Base-by-base conservation (phyloP, 352 stramenopile species). In the Aphanomyces stellatus region DNA sequence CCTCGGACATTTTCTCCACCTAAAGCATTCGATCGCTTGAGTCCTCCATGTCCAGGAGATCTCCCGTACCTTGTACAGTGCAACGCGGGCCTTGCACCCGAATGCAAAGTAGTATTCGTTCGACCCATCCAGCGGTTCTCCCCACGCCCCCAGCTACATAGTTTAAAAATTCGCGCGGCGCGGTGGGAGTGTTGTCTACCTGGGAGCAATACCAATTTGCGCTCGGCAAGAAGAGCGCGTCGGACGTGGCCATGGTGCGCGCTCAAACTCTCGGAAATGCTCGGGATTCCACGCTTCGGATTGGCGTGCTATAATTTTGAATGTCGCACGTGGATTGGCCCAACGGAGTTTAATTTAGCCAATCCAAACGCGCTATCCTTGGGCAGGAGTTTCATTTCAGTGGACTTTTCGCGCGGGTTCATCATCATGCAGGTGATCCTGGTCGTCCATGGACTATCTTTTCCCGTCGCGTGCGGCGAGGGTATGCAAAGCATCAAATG, bases 171-270 rank as follows among this genome's bases (percentile, higher is more conserved):
- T n/a, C n/a, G 37, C 37, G n/a, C 37, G n/a, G n/a, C 37, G n/a
- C 37, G 37, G 13, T 19, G 0, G 0, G 1, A 46, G 13, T 46
- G 11, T 46, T 46, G 13, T 65, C 31, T 25, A 91, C 83, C 75
- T 92, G 79, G 3, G 84, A 82, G 71, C 76, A 89, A 51, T 87
- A 91, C 82, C 84, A 93, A 77, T 91, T 91, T 48, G 79, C 70
- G 22, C 81, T 88, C 8, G 81, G 77, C 4, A 67, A 41, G 46
- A 67, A 57, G 24, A 67, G 60, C 41, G 60, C 49, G 49, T 57
- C 49, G 22, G n/a, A n/a, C n/a, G n/a, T n/a, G n/a, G n/a, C n/a
- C n/a, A n/a, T n/a, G n/a, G 49, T 57, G 49, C 11, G 8, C 8
- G 13, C 13, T 22, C 5, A 13, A 24, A 51, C 25, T 51, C 13